These are phyloP conservation scores for Hypoxylon sp. DNA, from an alignment of 2,329 filamentous ascomycete species.

Conservation along the genomic window DNA sequence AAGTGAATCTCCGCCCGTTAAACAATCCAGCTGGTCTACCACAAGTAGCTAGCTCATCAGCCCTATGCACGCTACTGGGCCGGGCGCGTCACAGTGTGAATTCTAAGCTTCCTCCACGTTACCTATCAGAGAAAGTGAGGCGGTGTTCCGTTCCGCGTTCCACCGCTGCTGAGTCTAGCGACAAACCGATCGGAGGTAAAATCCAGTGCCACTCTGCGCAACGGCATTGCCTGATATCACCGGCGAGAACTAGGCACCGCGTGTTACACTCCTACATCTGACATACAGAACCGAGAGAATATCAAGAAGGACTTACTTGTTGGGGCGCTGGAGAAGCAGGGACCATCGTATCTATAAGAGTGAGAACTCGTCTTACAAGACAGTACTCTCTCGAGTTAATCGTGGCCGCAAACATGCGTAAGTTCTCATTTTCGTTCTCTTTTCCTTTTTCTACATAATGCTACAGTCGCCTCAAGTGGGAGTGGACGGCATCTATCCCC, in stretches of 20 bases:
- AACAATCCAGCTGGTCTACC: constrained; percentile 5
- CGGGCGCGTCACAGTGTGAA: constrained; percentile 31
- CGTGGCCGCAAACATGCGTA: constrained; percentile 31
- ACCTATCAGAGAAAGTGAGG: constrained; percentile 32
- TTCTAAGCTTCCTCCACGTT: constrained; percentile 9
- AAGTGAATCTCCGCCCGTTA: constrained; percentile 2
- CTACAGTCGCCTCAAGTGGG: constrained; percentile 19
- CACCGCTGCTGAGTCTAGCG: constrained; percentile 4
- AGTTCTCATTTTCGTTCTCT: constrained; percentile 13
- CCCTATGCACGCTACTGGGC: constrained; percentile 29
- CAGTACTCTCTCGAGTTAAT: constrained; percentile 27
- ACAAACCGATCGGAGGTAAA: constrained; percentile 27
- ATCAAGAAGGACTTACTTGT: constrained; percentile 8
- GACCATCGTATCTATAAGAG: constrained; percentile 13
- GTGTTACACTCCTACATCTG: constrained; percentile 22
- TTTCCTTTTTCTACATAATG: not conserved
- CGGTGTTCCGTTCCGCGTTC: constrained; percentile 27
- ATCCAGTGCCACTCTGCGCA: not conserved
- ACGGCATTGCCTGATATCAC: constrained; percentile 29
- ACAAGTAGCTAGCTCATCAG: constrained; percentile 35
- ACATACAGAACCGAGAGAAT: constrained; percentile 11
- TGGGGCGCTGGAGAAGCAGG: constrained; percentile 11
- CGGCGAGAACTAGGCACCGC: not conserved
- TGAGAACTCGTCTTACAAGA: constrained; percentile 35
- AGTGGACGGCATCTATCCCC: constrained; percentile 14